These are phyloP conservation scores for Trametes cinnabarina DNA, from an alignment of 768 basidiomycete genomes.

Conservation along the genomic window DNA sequence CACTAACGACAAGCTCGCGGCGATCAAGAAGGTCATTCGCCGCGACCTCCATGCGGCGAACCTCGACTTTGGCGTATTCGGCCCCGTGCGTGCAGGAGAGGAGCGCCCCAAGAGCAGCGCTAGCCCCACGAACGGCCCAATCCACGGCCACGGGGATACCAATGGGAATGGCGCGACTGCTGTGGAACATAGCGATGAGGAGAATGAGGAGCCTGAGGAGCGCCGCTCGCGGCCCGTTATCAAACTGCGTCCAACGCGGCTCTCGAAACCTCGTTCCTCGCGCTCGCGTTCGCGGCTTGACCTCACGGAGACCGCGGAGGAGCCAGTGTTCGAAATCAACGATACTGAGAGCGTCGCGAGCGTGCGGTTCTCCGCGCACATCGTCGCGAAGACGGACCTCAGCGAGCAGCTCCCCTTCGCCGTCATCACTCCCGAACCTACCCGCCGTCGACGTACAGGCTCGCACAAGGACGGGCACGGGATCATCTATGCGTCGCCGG, in stretches of 20 bases:
- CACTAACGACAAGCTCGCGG: slow-evolving; percentile 70
- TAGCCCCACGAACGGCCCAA: background rate
- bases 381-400: slow-evolving; percentile 61
- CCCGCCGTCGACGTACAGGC: slow-evolving; percentile 35
- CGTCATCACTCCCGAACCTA: slow-evolving; percentile 69
- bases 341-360: slow-evolving; percentile 73
- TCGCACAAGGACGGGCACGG: background rate
- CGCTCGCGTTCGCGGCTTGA: slow-evolving; percentile 76
- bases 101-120: slow-evolving; percentile 15
- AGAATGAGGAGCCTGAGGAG: slow-evolving; percentile 44
- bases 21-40: slow-evolving; percentile 72
- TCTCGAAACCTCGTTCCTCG: slow-evolving; percentile 41
- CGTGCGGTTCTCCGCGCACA: slow-evolving; percentile 71
- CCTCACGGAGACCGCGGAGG: slow-evolving; percentile 53
- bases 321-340: slow-evolving; percentile 53
- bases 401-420: slow-evolving; percentile 70
- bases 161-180: background rate
- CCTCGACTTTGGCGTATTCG: slow-evolving; percentile 78
- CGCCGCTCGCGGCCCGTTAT: slow-evolving; percentile 72
- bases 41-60: slow-evolving; percentile 62
- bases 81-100: slow-evolving; percentile 32
- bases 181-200: slow-evolving; percentile 6
- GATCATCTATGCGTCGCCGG: background rate
- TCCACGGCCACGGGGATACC: slow-evolving; percentile 13
- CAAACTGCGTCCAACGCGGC: slow-evolving; percentile 60